Evolutionary conservation across 192 early-diverging fungal species (phyloP).

Genomic region (Entomortierella chlamydospora): DNA sequence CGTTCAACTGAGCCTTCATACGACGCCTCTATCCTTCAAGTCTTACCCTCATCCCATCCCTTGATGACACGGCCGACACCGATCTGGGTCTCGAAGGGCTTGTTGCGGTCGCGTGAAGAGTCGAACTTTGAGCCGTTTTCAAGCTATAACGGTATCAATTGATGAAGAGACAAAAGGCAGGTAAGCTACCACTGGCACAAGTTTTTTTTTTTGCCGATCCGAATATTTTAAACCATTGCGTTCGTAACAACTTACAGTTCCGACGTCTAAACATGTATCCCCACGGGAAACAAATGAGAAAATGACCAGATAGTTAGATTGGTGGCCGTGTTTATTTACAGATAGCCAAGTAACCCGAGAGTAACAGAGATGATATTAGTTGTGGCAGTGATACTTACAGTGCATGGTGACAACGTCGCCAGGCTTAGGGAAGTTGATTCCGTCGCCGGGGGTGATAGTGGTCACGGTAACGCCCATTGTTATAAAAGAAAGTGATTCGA

Average conservation of each 20-base stretch:
- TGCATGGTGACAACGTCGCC: constrained; percentile 70
- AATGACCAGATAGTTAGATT: too few species aligned
- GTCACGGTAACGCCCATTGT: constrained; percentile 43
- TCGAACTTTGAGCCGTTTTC: constrained; percentile 87
- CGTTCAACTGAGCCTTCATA: neutral
- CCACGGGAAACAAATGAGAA: neutral
- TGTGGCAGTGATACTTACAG: constrained; percentile 51
- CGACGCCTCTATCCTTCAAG: too few species aligned
- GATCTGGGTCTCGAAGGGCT: constrained; percentile 87
- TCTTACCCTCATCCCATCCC: constrained; percentile 67
- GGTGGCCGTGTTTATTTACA: too few species aligned
- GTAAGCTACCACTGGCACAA: neutral
- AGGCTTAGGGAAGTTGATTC: constrained; percentile 50
- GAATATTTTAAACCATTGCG: constrained; percentile 37
- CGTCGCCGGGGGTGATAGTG: constrained; percentile 21
- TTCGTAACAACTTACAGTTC: constrained; percentile 28
- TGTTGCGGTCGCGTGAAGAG: constrained; percentile 82
- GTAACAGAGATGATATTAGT: too few species aligned
- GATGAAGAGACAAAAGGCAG: neutral
- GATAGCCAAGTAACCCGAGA: too few species aligned
- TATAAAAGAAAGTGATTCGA: neutral
- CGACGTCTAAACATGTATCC: constrained; percentile 17
- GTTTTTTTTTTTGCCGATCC: neutral
- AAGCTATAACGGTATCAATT: constrained; percentile 40
- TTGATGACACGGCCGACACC: constrained; percentile 93